phyloP scores from a whole-genome alignment of 2,329 filamentous ascomycete species.

The Pseudogymnoascus sp. region DNA sequence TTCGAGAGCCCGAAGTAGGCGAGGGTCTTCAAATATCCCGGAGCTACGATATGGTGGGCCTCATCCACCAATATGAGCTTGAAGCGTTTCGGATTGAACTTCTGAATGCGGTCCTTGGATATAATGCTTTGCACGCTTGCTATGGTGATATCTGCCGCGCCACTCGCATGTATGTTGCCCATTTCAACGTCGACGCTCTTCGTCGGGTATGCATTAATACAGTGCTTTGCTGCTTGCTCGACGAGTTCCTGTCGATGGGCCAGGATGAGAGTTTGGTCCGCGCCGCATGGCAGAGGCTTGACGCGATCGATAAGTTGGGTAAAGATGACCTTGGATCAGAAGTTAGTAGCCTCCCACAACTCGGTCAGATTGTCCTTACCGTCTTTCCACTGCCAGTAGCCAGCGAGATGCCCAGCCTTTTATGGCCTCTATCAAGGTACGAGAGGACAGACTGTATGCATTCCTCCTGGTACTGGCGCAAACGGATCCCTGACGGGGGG shows the following conservation, averaged over 20 bases:
- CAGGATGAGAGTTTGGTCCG: conserved; percentile 77
- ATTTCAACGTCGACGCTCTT: conserved; percentile 87
- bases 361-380: conserved; percentile 36
- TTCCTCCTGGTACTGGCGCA: conserved; percentile 84
- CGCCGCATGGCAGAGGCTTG: conserved; percentile 43
- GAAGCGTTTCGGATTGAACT: conserved; percentile 71
- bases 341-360: neutral
- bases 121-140: conserved; percentile 82
- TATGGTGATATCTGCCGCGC: conserved; percentile 82
- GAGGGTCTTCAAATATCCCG: conserved; percentile 66
- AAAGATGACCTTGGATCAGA: conserved; percentile 66
- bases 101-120: conserved; percentile 66
- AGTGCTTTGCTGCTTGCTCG: conserved; percentile 86
- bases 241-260: conserved; percentile 90
- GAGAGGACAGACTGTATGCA: conserved; percentile 74
- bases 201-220: conserved; percentile 67
- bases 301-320: conserved; percentile 86
- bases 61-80: conserved; percentile 94
- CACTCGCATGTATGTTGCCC: conserved; percentile 68
- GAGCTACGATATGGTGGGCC: conserved; percentile 90
- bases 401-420: conserved; percentile 73
- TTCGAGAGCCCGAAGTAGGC: conserved; percentile 67
- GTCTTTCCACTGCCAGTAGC: conserved; percentile 89
- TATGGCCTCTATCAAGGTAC: conserved; percentile 62
- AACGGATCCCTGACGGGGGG: conserved; percentile 37